Base-by-base conservation (phyloP, 2,329 filamentous ascomycete genomes). In the Neospermospora avenae region DNA sequence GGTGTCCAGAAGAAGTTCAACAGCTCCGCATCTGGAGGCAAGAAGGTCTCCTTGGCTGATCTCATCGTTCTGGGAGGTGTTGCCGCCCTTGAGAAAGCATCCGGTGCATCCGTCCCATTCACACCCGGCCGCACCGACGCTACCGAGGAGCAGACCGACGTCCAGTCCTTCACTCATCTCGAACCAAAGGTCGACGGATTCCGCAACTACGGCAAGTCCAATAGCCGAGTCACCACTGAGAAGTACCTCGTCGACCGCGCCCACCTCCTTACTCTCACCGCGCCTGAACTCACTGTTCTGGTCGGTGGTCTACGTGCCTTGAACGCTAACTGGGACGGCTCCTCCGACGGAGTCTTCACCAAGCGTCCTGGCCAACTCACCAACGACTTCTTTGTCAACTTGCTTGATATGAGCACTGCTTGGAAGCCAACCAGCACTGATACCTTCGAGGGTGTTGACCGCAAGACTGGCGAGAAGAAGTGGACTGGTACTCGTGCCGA, bases 331-430 rank as follows among this genome's bases (percentile, higher is more conserved):
- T 90, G 80, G 64, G 87, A 92, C 67, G 85, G 85, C 44, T 90
- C 87, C 0, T 71, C 77, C 24, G 75, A 83, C 60, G 89, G 89
- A 61, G 81, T 92, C 60, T 80, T 92, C 70, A 93, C 89, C 59
- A 79, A 80, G 67, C 79, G 78, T 7, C 86, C 87, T 0, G 89
- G 89, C 44, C 75, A 83, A 67, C 79, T 93, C 68, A 89, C 85
- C 70, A 91, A 89, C 75, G 89, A 92, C 77, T 93, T 91, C 81
- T 93, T 93, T 71, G 82, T 90, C 74, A 91, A 92, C 77, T 79
- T 93, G 1, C 82, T 93, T 24, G 88, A 91, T 70, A 83, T 81
- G 69, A 77, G 75, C 73, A 89, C 82, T 6, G 78, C 75, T 22
- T 92, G 89, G 89, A 84, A 84, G 76, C 69, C 81, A 0, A 76